These are phyloP conservation scores for Xanthoconium stramineum DNA, from an alignment of 768 basidiomycete genomes.

Conservation along the genomic window DNA sequence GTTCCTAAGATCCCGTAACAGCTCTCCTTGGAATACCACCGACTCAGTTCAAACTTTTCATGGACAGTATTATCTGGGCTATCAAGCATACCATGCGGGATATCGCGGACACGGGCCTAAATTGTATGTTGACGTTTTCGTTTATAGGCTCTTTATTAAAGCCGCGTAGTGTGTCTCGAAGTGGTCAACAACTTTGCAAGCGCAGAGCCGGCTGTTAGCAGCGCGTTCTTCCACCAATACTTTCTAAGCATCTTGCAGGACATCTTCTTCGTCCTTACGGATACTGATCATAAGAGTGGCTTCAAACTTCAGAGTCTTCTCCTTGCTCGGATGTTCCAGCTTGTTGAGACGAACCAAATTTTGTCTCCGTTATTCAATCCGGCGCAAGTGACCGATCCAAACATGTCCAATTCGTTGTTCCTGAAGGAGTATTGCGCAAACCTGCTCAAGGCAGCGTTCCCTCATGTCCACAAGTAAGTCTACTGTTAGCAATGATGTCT, in stretches of 20 bases:
- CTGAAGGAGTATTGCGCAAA: conserved; percentile 84
- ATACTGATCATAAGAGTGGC: conserved; percentile 98
- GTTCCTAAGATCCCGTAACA: not conserved
- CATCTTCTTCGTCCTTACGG: conserved; percentile 95
- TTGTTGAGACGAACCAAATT: conserved; percentile 80
- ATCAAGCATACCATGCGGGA: conserved; percentile 99
- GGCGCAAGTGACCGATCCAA: conserved; percentile 61
- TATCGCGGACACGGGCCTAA: conserved; percentile 88
- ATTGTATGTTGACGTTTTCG: conserved; percentile 42
- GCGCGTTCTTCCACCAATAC: conserved; percentile 95
- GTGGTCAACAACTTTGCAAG: conserved; percentile 93
- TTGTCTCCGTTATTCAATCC: conserved; percentile 85
- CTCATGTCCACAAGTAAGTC: conserved; percentile 81
- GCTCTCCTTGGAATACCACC: conserved; percentile 87
- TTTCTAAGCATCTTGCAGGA: conserved; percentile 92
- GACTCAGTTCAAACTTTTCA: conserved; percentile 92
- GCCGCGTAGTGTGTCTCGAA: conserved; percentile 74
- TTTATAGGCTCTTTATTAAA: conserved; percentile 3
- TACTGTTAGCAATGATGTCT: not conserved
- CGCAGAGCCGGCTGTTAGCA: conserved; percentile 74
- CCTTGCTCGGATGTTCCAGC: conserved; percentile 90
- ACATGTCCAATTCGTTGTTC: conserved; percentile 74
- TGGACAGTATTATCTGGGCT: conserved; percentile 99
- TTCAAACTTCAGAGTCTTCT: conserved; percentile 93
- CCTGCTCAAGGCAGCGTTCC: conserved; percentile 85